Conservation (phyloP, 106 monocot species). For the Dioscorea dumetorum region DNA sequence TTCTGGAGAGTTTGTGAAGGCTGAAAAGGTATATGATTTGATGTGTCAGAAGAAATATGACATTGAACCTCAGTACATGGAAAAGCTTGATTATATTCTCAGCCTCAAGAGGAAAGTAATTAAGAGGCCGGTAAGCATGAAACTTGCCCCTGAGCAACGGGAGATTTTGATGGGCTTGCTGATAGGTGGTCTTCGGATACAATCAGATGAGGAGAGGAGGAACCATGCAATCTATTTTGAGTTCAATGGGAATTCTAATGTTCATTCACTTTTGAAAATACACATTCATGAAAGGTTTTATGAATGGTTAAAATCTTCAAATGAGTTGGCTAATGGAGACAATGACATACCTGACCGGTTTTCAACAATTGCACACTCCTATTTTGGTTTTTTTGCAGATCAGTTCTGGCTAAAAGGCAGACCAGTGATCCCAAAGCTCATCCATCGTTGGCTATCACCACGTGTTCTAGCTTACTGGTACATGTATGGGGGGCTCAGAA, state of each 20-base stretch:
- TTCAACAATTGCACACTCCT: slow-evolving; percentile 54
- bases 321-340: slow-evolving; percentile 21
- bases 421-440: slow-evolving; percentile 57
- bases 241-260: slow-evolving; percentile 39
- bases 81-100: slow-evolving; percentile 50
- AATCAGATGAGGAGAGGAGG: slow-evolving; percentile 36
- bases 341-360: slow-evolving; percentile 44
- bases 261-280: slow-evolving; percentile 54
- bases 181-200: slow-evolving; percentile 59
- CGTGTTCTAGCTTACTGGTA: slow-evolving; percentile 92
- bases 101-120: slow-evolving; percentile 52
- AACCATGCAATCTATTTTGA: slow-evolving; percentile 53
- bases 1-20: slow-evolving; percentile 52
- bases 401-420: slow-evolving; percentile 50
- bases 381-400: slow-evolving; percentile 68
- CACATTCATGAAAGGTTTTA: slow-evolving; percentile 65
- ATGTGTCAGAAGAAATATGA: slow-evolving; percentile 90
- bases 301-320: slow-evolving; percentile 60
- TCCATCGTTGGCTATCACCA: slow-evolving; percentile 75
- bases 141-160: slow-evolving; percentile 77
- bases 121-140: slow-evolving; percentile 50
- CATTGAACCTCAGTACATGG: slow-evolving; percentile 35
- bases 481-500: slow-evolving; percentile 76
- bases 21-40: slow-evolving; percentile 58
- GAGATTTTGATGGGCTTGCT: slow-evolving; percentile 89